These are phyloP conservation scores for Geum urbanum DNA, from an alignment of 306 rosid species.

Conservation along the genomic window DNA sequence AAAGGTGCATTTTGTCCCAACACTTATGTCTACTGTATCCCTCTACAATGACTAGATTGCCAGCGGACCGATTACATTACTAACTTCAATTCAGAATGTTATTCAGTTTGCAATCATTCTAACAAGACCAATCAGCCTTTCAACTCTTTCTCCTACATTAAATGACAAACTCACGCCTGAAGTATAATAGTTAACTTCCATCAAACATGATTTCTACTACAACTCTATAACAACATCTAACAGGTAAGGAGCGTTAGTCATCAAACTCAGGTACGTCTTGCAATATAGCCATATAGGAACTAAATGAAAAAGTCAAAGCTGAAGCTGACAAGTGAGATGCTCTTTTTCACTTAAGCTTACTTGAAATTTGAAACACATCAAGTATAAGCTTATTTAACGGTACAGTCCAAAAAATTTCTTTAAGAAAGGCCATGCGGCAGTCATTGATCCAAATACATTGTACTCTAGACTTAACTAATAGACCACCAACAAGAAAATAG, in stretches of 20 bases:
- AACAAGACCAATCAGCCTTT: background rate
- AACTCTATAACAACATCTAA: background rate
- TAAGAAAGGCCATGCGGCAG: background rate
- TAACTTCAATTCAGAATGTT: background rate
- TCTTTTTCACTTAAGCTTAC: background rate
- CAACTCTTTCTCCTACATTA: too few relatives aligned
- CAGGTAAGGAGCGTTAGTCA: background rate
- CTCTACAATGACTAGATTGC: background rate
- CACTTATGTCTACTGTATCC: background rate
- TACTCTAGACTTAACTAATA: background rate
- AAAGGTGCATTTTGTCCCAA: background rate
- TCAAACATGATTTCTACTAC: background rate
- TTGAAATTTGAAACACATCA: constrained; percentile 1
- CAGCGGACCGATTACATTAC: background rate
- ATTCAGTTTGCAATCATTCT: background rate
- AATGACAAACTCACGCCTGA: background rate
- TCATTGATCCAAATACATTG: background rate
- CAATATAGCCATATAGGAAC: background rate
- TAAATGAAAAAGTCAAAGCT: background rate
- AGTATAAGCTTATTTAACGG: constrained; percentile 15
- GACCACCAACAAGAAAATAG: constrained; percentile 15
- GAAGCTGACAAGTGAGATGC: background rate
- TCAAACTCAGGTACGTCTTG: background rate
- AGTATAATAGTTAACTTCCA: background rate
- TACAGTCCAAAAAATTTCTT: background rate